Evolutionary conservation across 225 moss, liverwort and hornwort species (phyloP).

Genomic region (Marchantia paleacea): DNA sequence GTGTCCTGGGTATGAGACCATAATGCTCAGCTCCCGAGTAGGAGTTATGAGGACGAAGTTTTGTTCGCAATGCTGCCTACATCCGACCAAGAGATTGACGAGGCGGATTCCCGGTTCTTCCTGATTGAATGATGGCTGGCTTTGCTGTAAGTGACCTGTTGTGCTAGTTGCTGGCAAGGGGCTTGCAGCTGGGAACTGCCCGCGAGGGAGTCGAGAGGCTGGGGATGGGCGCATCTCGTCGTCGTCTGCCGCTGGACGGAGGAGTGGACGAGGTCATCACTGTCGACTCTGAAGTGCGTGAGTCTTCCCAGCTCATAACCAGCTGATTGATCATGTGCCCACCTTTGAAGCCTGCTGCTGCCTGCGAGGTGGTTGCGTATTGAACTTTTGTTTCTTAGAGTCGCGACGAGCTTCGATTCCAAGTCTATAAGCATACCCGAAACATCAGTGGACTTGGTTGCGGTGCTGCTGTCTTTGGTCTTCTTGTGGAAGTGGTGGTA

Average conservation of each 20-base stretch:
- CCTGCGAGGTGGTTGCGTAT: neutral
- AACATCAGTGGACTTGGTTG: slow-evolving; percentile 8
- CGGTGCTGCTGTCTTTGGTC: neutral
- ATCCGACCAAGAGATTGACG: slow-evolving; percentile 47
- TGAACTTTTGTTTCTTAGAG: neutral
- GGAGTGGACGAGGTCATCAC: neutral
- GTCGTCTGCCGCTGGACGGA: neutral
- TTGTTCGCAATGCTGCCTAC: slow-evolving; percentile 67
- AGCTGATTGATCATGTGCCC: neutral
- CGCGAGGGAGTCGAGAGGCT: neutral
- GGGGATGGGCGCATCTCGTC: neutral
- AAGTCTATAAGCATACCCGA: slow-evolving; percentile 16
- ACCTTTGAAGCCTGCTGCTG: neutral
- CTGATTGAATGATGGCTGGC: slow-evolving; percentile 2
- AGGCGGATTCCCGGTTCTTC: slow-evolving; percentile 33
- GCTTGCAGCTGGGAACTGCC: neutral
- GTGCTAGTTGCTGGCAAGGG: neutral
- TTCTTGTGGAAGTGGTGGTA: neutral
- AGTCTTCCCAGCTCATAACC: slow-evolving; percentile 15
- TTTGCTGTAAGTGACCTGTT: neutral
- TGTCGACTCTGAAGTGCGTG: slow-evolving; percentile 9
- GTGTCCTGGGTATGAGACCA: slow-evolving; percentile 74
- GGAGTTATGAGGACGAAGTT: slow-evolving; percentile 52
- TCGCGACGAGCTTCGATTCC: slow-evolving; percentile 19
- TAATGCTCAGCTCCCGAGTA: slow-evolving; percentile 63